Percentiles rank a stretch among this genome's conserved stretches.
Conservation (phyloP, 2,329 filamentous ascomycete species). For the Aspergillus neoniger region DNA sequence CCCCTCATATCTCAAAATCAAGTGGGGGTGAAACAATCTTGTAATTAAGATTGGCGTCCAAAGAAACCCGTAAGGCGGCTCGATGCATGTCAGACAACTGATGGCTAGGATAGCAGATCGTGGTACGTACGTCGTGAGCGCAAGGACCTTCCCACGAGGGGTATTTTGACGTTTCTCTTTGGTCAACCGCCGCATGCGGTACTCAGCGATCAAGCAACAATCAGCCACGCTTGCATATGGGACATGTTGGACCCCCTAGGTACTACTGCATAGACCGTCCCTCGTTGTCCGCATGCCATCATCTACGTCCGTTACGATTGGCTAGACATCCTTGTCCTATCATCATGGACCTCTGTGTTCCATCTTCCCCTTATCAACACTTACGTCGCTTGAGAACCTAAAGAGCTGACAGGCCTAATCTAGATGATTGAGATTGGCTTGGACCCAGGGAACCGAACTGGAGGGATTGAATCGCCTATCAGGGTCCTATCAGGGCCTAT, state of each 20-base stretch:
- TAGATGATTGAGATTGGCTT: background rate
- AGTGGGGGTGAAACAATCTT: background rate
- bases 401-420: background rate
- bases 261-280: background rate
- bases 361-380: background rate
- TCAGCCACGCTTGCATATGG: background rate
- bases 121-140: background rate
- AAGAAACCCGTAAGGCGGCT: conserved; percentile 1
- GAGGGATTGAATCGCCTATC: background rate
- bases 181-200: conserved; percentile 1
- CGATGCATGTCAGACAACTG: conserved; percentile 14
- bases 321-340: background rate
- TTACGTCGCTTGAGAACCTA: background rate
- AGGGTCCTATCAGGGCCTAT: background rate
- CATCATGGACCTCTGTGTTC: background rate
- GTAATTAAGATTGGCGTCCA: background rate
- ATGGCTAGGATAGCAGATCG: background rate
- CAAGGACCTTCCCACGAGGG: conserved; percentile 8
- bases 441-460: background rate
- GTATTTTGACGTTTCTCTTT: background rate
- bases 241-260: background rate
- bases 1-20: background rate
- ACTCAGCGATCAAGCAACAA: background rate
- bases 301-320: background rate
- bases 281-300: background rate